phyloP scores from a whole-genome alignment of 1,284 basidiomycete species.

The Cutaneotrichosporon cyanovorans region DNA sequence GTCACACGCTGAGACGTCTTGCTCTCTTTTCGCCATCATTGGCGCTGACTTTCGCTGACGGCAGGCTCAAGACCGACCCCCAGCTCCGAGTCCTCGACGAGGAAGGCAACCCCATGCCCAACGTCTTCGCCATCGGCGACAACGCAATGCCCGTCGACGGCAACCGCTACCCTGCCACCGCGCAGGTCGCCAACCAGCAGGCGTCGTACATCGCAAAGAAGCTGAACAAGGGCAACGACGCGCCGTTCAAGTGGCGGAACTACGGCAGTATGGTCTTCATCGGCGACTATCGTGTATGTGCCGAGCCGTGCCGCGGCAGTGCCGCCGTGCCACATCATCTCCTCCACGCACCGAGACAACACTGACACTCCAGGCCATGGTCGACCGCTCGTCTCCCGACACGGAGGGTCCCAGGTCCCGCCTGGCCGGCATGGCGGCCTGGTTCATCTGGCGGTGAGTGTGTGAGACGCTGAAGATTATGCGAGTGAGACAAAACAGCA shows the following conservation, averaged over 20 bases:
- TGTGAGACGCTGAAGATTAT: no score
- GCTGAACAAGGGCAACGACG: slow-evolving; percentile 52
- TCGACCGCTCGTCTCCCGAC: slow-evolving; percentile 58
- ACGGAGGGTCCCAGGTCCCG: slow-evolving; percentile 56
- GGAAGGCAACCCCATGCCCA: slow-evolving; percentile 57
- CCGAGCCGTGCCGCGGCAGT: background rate
- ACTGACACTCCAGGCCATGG: slow-evolving; percentile 57
- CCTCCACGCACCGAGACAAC: background rate
- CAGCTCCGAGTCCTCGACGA: slow-evolving; percentile 55
- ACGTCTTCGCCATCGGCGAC: slow-evolving; percentile 80
- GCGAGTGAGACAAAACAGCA: no score
- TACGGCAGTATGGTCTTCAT: slow-evolving; percentile 72
- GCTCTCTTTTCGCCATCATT: background rate
- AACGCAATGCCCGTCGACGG: slow-evolving; percentile 57
- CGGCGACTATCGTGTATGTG: slow-evolving; percentile 57
- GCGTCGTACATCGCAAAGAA: slow-evolving; percentile 64
- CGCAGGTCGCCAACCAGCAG: slow-evolving; percentile 77
- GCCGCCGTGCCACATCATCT: no score
- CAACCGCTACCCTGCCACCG: slow-evolving; percentile 67
- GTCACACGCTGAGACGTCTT: no score
- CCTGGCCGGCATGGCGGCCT: slow-evolving; percentile 52
- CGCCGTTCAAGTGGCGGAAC: slow-evolving; percentile 61
- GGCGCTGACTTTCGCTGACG: background rate
- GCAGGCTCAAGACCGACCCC: slow-evolving; percentile 56
- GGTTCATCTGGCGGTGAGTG: slow-evolving; percentile 45